phyloP scores from a whole-genome alignment of 345 rosid genomes.

The Erodium maritimum region DNA sequence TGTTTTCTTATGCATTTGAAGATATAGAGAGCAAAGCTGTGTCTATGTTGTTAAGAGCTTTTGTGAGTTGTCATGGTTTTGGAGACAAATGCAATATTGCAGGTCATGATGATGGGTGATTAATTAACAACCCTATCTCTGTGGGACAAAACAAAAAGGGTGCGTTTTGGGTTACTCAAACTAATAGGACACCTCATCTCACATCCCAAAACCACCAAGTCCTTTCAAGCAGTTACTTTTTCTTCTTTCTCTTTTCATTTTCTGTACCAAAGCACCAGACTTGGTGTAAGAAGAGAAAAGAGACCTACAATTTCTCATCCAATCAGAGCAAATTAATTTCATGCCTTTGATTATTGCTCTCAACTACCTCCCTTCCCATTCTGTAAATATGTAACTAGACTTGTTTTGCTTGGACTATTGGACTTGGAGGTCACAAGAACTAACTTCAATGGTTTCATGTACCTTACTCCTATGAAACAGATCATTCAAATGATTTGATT shows the following conservation, averaged over 20 bases:
- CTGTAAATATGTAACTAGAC: not conserved
- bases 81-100: constrained; percentile 1
- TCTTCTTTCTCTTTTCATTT: too few relatives aligned
- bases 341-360: not conserved
- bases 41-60: not conserved
- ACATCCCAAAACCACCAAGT: not conserved
- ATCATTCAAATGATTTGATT: not conserved
- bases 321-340: not conserved
- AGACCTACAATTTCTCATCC: not conserved
- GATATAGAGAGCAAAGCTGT: not conserved
- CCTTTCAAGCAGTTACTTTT: not conserved
- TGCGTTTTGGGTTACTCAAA: constrained; percentile 11
- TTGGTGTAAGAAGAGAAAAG: not conserved
- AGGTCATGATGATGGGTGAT: constrained; percentile 7
- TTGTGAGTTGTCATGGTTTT: not conserved
- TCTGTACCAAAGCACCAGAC: not conserved
- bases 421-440: too few relatives aligned
- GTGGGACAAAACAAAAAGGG: not conserved
- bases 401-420: too few relatives aligned
- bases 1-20: constrained; percentile 20
- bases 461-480: not conserved
- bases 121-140: not conserved
- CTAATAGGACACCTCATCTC: not conserved
- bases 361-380: not conserved
- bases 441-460: too few relatives aligned